Conservation (phyloP, 169 alveolate genomes). For the Eimeria brunetti region DNA sequence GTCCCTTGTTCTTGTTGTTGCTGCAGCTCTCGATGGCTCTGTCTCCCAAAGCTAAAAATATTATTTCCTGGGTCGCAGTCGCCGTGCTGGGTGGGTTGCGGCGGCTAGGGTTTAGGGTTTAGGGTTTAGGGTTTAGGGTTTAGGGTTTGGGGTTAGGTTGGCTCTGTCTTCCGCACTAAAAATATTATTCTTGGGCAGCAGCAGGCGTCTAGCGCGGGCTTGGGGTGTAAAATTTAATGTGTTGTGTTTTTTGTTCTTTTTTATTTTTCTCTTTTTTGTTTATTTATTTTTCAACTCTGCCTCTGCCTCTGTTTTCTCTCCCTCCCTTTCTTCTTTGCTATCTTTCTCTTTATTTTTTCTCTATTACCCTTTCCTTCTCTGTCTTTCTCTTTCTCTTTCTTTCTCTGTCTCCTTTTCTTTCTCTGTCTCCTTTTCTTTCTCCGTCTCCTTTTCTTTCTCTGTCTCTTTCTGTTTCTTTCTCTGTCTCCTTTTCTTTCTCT, state of each 20-base stretch:
- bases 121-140: constrained; percentile 4
- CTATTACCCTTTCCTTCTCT: background rate
- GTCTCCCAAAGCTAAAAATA: background rate
- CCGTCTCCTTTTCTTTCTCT: background rate
- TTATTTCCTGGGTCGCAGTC: constrained; percentile 39
- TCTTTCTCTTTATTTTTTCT: background rate
- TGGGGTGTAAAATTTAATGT: constrained; percentile 4
- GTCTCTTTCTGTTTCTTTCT: background rate
- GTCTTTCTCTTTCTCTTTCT: background rate
- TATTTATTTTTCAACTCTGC: background rate
- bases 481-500: background rate
- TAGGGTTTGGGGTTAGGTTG: background rate
- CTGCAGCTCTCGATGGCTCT: constrained; percentile 5
- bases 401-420: background rate
- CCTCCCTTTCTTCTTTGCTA: background rate
- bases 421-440: background rate
- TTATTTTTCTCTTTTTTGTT: no score
- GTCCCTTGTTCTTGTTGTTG: background rate
- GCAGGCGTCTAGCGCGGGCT: constrained; percentile 26
- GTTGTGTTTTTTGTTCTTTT: no score
- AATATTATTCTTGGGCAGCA: no score
- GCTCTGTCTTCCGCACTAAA: no score
- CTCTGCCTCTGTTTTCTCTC: background rate
- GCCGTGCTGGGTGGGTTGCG: background rate
- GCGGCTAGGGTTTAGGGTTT: constrained; percentile 28